Base-by-base conservation (phyloP, 2,329 filamentous ascomycete species). In the Gnomoniopsis sp. region DNA sequence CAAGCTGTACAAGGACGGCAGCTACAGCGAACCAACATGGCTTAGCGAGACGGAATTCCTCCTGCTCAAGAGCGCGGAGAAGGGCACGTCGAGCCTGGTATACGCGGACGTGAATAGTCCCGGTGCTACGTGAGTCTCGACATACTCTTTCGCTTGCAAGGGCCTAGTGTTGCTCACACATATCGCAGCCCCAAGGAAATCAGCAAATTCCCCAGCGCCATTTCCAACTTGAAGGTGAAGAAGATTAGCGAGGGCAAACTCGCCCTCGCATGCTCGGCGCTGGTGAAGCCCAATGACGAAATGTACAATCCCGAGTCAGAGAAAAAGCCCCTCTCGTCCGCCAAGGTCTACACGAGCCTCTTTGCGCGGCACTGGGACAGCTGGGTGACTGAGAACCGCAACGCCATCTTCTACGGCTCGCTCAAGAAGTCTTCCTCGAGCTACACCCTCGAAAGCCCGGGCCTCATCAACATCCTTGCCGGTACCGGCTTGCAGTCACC, bases 291-390 rank as follows among this genome's bases (percentile, higher is more conserved):
- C 3, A 79, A 86, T 49, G 93, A 91, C 6, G 76, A 84, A 1
- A 79, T 95, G 26, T 87, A 87, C 73, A 89, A 89, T 69, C 78
- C 84, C 14, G 78, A 86, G 41, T 78, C 80, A 15, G 85, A 83
- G 41, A 75, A 82, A 62, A 84, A 86, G 67, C 77, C 82, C 2
- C 74, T 79, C 23, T 87, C 87, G 21, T 83, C 84, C 3, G 91
- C 85, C 30, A 87, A 83, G 66, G 81, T 91, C 22, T 95, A 95
- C 71, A 85, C 84, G 21, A 84, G 82, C 50, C 82, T 93, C 26
- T 95, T 90, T 67, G 89, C 90, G 30, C 84, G 91, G 15, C 90
- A 96, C 68, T 96, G 91, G 91, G 90, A 96, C 69, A 73, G 81
- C n/a, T 96, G 88, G 74, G 77, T 86, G 26, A 85, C 82, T 1